A percentile compares a stretch with the other conserved stretches of the same genome.
Evolutionary conservation across 306 rosid species (phyloP).

Genomic region (Cicer judaicum): DNA sequence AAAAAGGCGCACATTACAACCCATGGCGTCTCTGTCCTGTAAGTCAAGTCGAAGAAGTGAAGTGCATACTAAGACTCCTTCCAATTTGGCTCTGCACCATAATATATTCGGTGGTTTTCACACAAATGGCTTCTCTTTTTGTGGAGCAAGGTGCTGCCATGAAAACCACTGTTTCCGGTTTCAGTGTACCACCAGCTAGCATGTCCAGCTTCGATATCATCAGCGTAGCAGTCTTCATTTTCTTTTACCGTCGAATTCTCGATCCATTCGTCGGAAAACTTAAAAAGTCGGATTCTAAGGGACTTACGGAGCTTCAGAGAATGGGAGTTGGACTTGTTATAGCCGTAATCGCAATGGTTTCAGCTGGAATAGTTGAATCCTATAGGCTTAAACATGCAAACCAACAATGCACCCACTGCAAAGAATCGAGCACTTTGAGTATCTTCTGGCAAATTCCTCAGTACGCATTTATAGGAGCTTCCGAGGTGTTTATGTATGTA

Average conservation of each 20-base stretch:
- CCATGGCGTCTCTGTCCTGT: conserved; percentile 88
- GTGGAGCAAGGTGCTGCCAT: conserved; percentile 99
- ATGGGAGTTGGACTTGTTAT: conserved; percentile 96
- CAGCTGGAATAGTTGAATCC: conserved; percentile 92
- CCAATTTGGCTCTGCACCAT: conserved; percentile 99
- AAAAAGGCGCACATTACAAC: conserved; percentile 48
- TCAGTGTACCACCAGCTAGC: conserved; percentile 91
- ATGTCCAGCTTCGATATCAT: conserved; percentile 97
- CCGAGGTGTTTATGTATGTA: conserved; percentile 98
- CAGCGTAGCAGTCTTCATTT: conserved; percentile 89
- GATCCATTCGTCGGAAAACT: conserved; percentile 80
- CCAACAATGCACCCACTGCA: conserved; percentile 64
- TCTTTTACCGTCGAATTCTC: conserved; percentile 80
- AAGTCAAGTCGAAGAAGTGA: conserved; percentile 95
- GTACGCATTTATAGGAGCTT: conserved; percentile 92
- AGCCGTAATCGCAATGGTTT: conserved; percentile 92
- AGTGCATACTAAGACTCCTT: conserved; percentile 90
- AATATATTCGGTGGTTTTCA: conserved; percentile 92
- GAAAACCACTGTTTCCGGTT: conserved; percentile 75
- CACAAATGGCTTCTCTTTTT: conserved; percentile 99
- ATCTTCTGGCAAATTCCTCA: conserved; percentile 99
- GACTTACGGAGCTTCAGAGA: conserved; percentile 92
- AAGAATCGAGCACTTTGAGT: conserved; percentile 79
- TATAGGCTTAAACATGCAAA: conserved; percentile 82
- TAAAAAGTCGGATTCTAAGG: conserved; percentile 66